Evolutionary conservation across 345 rosid species (phyloP).

Genomic region (Raphanus raphanistrum): DNA sequence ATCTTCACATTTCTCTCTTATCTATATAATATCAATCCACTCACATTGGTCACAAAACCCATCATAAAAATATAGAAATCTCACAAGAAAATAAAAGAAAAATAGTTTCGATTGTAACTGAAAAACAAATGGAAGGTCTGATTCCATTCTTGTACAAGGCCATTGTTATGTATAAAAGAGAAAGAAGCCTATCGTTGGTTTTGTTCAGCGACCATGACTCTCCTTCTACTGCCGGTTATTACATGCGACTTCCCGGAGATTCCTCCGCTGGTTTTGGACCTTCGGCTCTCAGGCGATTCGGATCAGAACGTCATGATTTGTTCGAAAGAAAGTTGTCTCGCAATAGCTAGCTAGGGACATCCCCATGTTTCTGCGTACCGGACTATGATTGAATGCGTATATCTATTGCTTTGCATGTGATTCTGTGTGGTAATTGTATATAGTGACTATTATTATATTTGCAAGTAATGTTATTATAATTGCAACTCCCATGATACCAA

Average conservation of each 20-base stretch:
- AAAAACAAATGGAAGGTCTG: neutral
- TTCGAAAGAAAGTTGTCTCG: neutral
- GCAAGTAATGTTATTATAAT: neutral
- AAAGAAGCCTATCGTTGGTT: neutral
- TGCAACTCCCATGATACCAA: neutral
- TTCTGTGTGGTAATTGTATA: conserved; percentile 2
- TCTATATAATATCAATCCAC: neutral
- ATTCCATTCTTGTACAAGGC: neutral
- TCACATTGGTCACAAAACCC: neutral
- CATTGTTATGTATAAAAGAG: neutral
- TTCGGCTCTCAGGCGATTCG: neutral
- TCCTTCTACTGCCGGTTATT: neutral
- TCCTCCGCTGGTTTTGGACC: neutral
- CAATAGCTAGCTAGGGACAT: neutral
- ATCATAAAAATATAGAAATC: neutral
- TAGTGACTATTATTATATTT: neutral
- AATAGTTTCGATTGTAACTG: too few species aligned
- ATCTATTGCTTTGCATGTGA: neutral
- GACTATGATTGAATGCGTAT: neutral
- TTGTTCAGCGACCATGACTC: conserved; percentile 10
- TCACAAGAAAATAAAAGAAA: neutral
- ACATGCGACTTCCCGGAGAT: neutral
- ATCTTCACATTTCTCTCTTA: neutral
- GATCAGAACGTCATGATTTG: neutral
- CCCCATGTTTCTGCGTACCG: neutral